Evolutionary conservation across 139 green algal genomes (phyloP), one percentile per base, ranked within the genome.

Genomic region (Picochlorum sp.): DNA sequence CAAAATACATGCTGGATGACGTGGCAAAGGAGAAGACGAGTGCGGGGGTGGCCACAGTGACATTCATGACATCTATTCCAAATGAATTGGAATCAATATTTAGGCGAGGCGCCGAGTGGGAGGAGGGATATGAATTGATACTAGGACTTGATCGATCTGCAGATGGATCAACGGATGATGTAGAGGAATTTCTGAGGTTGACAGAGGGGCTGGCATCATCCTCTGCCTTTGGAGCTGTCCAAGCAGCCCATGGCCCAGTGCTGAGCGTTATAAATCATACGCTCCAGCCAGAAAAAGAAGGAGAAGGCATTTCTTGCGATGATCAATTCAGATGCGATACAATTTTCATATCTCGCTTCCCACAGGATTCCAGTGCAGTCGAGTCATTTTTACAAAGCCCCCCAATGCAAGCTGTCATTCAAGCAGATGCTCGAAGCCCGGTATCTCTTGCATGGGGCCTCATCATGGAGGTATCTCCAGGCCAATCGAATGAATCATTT

Each of bases 51-150:
- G 32, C 61, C 28, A 75, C 69, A 14, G n/a, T 71, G 2, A 66
- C 45, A 16, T 75, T 75, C 30, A n/a, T 23, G 2, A 45, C 45
- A 16, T 6, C 9, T 10, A 41, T 75, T 13, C 62, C 62, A 3
- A 71, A 66, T 62, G 69, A 75, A 47, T 61, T 75, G 41, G 69
- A 75, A 47, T 45, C 69, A n/a, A 55, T 75, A 3, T 75, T 75
- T 26, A 61, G 63, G 14, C 30, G 69, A 8, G 69, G 69, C 4
- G 26, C 47, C 4, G 62, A 75, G 51, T 75, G 69, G 69, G 69
- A 65, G 28, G 63, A 44, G 9, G 69, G 69, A 10, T 24, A 41
- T 26, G 69, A 76, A 49, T 45, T 72, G 21, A 57, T 68, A 20
- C 4, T 63, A 28, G 69, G 28, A 10, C 20, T 76, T 26, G 52